phyloP scores from a whole-genome alignment of 2,329 filamentous ascomycete species.

The Cephalotrichum gorgonifer region DNA sequence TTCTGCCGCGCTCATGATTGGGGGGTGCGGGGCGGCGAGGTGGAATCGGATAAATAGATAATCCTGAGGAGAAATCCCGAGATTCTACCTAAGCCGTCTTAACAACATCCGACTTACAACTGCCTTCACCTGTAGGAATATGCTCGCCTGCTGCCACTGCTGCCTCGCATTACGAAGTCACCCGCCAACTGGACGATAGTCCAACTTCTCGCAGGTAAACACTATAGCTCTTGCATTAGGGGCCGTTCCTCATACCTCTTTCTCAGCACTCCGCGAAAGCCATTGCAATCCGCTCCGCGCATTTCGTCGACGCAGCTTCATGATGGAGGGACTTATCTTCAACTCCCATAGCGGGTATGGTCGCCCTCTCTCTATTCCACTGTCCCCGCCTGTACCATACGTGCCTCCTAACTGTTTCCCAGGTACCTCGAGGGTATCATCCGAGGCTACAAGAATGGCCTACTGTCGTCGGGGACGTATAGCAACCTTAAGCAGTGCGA shows the following conservation, averaged over 20 bases:
- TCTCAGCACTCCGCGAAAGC: too few relatives aligned
- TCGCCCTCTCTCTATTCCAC: too few relatives aligned
- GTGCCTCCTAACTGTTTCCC: conserved; percentile 16
- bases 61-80: too few relatives aligned
- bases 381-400: not conserved
- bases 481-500: conserved; percentile 96
- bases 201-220: not conserved
- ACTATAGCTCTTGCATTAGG: not conserved
- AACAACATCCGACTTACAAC: not conserved
- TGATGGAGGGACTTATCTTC: conserved; percentile 87
- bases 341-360: conserved; percentile 36
- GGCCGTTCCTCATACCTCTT: not conserved
- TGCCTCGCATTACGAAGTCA: not conserved
- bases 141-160: not conserved
- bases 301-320: not conserved
- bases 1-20: not conserved
- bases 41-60: not conserved
- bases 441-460: conserved; percentile 88
- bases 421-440: conserved; percentile 98
- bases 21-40: conserved; percentile 3
- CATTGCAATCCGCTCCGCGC: not conserved
- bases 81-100: too few relatives aligned
- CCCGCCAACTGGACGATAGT: not conserved
- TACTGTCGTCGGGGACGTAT: conserved; percentile 86
- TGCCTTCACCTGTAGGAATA: not conserved